Evolutionary conservation across 2,329 filamentous ascomycete species (phyloP), one percentile per base, ranked within the genome.

Genomic region (Botrytis pseudocinerea): DNA sequence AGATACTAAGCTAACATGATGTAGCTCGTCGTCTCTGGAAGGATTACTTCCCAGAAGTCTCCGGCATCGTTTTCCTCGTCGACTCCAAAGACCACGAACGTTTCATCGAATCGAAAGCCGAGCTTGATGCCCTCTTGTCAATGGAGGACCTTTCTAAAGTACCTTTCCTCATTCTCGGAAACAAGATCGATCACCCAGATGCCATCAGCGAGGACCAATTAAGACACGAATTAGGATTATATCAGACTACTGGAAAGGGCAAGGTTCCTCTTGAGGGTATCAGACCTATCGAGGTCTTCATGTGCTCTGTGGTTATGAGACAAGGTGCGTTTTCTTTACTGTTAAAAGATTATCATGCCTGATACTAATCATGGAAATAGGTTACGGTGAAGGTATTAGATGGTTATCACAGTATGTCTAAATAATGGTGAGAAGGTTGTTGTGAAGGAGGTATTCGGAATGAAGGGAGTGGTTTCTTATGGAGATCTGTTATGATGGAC

Each of bases 121-220:
- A 99, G 87, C 92, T 99, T 76, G 96, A 99, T 82, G 94, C 93
- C 71, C 92, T 98, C 70, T 89, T 99, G 78, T 91, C 93, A 76
- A 98, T 99, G 95, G 96, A 99, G 85, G 95, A 98, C 82, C 90
- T 99, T 57, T 87, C 90, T 82, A 98, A 97, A 87, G 96, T 97
- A 14, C 96, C 96, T 71, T 98, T 98, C 83, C 90, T 98, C 75
- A 90, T 99, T 79, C 90, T 99, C 76, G 96, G 96, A 79, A 99
- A 99, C 90, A 99, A 99, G 90, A 99, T 99, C 83, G 96, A 99
- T 84, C 95, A 98, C 86, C 95, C 95, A 71, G 93, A 97, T 79
- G 96, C 96, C 76, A 91, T 98, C 71, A 95, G 92, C 77, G 96
- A 99, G 88, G 95, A 98, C 80, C 94, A 98, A 86, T 89, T 98